Evolutionary conservation across 2,329 filamentous ascomycete genomes (phyloP).

Genomic region (Colletotrichum sp.): DNA sequence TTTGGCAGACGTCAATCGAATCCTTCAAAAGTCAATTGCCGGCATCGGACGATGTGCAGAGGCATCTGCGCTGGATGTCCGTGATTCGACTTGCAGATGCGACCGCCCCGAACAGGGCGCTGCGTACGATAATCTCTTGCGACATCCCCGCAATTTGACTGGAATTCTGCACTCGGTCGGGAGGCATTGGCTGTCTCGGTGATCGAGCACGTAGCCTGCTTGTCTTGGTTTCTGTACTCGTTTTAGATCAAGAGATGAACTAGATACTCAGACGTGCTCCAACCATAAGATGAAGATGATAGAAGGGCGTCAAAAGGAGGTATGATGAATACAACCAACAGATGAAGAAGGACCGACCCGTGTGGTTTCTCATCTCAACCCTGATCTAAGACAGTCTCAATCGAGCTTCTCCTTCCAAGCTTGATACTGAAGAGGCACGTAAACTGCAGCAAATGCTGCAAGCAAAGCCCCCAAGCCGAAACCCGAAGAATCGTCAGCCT

Average conservation of each 20-base stretch:
- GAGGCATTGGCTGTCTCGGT: background rate
- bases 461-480: background rate
- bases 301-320: background rate
- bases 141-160: background rate
- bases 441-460: background rate
- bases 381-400: background rate
- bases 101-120: background rate
- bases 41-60: background rate
- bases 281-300: background rate
- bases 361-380: background rate
- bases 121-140: background rate
- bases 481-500: background rate
- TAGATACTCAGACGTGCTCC: background rate
- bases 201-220: background rate
- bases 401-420: conserved; percentile 1
- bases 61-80: background rate
- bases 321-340: background rate
- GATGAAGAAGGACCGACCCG: background rate
- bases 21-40: background rate
- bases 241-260: background rate
- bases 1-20: background rate
- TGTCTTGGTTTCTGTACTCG: background rate
- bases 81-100: background rate
- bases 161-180: background rate
- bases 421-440: background rate